phyloP scores from a whole-genome alignment of 2,329 filamentous ascomycete genomes.

The Sporothrix euskadiensis region DNA sequence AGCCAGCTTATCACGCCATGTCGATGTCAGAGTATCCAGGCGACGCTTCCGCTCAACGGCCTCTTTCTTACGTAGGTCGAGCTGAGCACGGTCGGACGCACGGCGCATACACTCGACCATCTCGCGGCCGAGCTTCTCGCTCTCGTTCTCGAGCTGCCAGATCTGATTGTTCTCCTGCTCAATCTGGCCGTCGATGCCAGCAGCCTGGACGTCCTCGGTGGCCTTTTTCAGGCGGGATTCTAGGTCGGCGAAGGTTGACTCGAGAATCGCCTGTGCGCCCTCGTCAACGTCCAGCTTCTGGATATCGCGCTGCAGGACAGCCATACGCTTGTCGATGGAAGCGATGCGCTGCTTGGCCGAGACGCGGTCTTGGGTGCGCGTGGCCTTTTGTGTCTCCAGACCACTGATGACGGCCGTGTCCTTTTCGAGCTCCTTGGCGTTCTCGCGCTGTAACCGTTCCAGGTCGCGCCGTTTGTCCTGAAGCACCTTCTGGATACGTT shows the following conservation, averaged over 20 bases:
- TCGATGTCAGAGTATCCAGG: constrained; percentile 73
- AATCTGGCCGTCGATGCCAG: constrained; percentile 71
- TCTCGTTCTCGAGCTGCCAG: constrained; percentile 69
- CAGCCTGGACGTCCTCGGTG: constrained; percentile 62
- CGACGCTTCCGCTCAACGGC: constrained; percentile 70
- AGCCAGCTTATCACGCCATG: constrained; percentile 71
- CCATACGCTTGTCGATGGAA: constrained; percentile 70
- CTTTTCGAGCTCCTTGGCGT: constrained; percentile 69
- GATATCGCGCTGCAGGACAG: constrained; percentile 65
- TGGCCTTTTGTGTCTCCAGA: constrained; percentile 72
- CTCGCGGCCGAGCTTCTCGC: constrained; percentile 72
- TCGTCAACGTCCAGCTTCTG: constrained; percentile 81
- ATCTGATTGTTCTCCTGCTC: constrained; percentile 65
- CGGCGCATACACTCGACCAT: constrained; percentile 78
- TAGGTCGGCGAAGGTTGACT: constrained; percentile 70
- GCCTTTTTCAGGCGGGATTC: constrained; percentile 62
- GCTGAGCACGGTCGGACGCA: constrained; percentile 77
- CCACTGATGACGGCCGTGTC: constrained; percentile 72
- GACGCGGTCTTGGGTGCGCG: constrained; percentile 71
- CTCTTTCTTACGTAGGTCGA: constrained; percentile 82
- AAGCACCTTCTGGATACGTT: constrained; percentile 71
- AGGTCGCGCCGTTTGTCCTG: constrained; percentile 72
- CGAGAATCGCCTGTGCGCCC: constrained; percentile 74
- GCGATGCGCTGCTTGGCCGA: constrained; percentile 71
- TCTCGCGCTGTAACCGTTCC: constrained; percentile 71